Base-by-base conservation (phyloP, 2,329 filamentous ascomycete genomes). In the Alternaria sp. region DNA sequence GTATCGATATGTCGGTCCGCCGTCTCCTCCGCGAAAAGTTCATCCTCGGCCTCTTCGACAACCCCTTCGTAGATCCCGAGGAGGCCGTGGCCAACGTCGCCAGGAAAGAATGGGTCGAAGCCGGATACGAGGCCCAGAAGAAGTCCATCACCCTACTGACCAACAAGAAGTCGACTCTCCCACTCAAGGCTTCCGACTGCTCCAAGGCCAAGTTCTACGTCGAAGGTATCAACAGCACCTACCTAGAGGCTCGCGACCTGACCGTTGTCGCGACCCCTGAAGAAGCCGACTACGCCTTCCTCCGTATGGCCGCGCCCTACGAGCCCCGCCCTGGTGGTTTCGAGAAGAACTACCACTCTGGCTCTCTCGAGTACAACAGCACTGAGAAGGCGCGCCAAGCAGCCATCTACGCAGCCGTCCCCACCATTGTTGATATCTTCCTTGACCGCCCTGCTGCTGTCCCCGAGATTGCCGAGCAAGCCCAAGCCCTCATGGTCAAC, bases 1-100 rank as follows among this genome's bases (percentile, higher is more conserved):
- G 84, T 12, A 71, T 87, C 5, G 81, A 87, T 55, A 57, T 74
- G 8, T 86, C 84, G 0, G 80, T 86, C 3, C 77, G 81, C 3
- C 82, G 81, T 2, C 73, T 87, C 0, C 76, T 87, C 5, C 75
- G 72, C 28, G 85, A 87, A 64, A 87, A 87, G 70, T 87, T 87
- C 66, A 55, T 80, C 5, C 79, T 87, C 0, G 85, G 85, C 4
- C 80, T 87, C 8, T 87, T 87, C 54, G 84, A 87, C 12, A 81
- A 83, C 51, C 84, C 83, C 0, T 87, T 84, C 46, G 82, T 86
- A 5, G 82, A 87, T 60, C 76, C 78, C 1, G 81, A 82, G 2
- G 77, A 73, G 1, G 84, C 83, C 0, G 77, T 72, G 1, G 72
- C 75, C 3, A 68, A 82, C 4, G 84, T 85, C 18, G 84, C 84